Evolutionary conservation across 768 basidiomycete genomes (phyloP).

Genomic region (Leucosporidium yakuticum): DNA sequence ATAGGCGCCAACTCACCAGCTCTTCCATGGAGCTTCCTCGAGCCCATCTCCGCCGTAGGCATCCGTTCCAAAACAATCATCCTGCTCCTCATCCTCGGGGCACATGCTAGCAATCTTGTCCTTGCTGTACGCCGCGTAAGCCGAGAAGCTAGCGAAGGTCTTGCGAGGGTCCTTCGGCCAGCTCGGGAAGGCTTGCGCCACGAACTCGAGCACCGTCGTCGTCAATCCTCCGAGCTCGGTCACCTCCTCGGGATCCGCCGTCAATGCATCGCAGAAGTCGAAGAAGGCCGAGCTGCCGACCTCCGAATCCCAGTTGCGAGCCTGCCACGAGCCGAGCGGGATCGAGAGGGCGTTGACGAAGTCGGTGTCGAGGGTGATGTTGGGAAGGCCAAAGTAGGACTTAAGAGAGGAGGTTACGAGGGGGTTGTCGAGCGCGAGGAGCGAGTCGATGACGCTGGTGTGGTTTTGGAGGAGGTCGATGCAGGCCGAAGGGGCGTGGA

Average conservation of each 20-base stretch:
- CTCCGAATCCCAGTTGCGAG: constrained; percentile 75
- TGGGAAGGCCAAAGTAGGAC: constrained; percentile 65
- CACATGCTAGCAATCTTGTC: constrained; percentile 54
- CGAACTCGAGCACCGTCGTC: not conserved
- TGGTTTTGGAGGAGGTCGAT: constrained; percentile 22
- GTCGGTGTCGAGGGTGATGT: constrained; percentile 66
- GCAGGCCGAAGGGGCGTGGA: constrained; percentile 11
- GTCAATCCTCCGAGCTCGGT: constrained; percentile 28
- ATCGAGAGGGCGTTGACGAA: constrained; percentile 65
- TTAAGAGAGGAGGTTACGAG: constrained; percentile 56
- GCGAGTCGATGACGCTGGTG: constrained; percentile 57
- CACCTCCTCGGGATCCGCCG: not conserved
- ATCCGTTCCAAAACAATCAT: constrained; percentile 77
- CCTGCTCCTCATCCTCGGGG: constrained; percentile 50
- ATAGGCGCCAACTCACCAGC: constrained; percentile 49
- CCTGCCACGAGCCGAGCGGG: constrained; percentile 72
- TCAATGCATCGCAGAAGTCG: constrained; percentile 49
- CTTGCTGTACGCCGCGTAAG: constrained; percentile 72
- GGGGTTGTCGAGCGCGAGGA: constrained; percentile 50
- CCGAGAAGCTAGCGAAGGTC: constrained; percentile 38
- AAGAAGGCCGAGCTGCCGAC: constrained; percentile 61
- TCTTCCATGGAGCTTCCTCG: constrained; percentile 64
- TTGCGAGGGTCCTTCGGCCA: constrained; percentile 20
- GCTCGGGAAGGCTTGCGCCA: constrained; percentile 37
- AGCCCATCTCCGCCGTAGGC: constrained; percentile 60